Conservation (phyloP, 495 filamentous ascomycete genomes). For the Pyrenula massariospora region DNA sequence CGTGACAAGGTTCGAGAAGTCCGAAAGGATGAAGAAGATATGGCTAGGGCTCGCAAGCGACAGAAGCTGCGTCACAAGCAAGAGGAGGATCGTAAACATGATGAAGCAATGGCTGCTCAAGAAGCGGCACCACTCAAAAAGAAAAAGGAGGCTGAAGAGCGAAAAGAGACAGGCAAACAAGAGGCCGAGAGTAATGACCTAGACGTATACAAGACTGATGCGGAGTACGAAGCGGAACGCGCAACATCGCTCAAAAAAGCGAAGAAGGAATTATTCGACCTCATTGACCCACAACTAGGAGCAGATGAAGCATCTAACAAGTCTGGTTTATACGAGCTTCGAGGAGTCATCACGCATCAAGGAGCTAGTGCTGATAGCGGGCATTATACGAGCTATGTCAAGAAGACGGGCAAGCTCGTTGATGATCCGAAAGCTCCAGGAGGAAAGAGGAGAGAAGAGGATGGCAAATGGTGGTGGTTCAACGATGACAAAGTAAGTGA, state of each 20-base stretch:
- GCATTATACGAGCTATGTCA: conserved; percentile 95
- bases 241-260: conserved; percentile 56
- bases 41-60: conserved; percentile 76
- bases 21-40: conserved; percentile 85
- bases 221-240: conserved; percentile 77
- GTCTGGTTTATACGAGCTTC: conserved; percentile 86
- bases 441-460: conserved; percentile 63
- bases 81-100: conserved; percentile 38
- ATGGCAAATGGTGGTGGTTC: conserved; percentile 99
- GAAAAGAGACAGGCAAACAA: conserved; percentile 33
- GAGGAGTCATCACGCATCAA: conserved; percentile 95
- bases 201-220: conserved; percentile 81
- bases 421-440: conserved; percentile 41
- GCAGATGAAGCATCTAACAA: conserved; percentile 76
- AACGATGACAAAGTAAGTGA: conserved; percentile 97
- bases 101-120: conserved; percentile 21
- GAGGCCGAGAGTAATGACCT: conserved; percentile 61
- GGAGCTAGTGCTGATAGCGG: conserved; percentile 94
- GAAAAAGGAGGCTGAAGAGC: conserved; percentile 37
- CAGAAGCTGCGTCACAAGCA: conserved; percentile 64
- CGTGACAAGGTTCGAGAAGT: conserved; percentile 93
- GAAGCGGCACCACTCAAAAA: conserved; percentile 34
- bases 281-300: conserved; percentile 59
- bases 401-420: conserved; percentile 57
- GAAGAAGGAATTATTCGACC: conserved; percentile 71